A percentile compares a stretch with the other conserved stretches of the same genome.
Evolutionary conservation across 2,329 filamentous ascomycete species (phyloP).

Genomic region (Bisporella sp.): DNA sequence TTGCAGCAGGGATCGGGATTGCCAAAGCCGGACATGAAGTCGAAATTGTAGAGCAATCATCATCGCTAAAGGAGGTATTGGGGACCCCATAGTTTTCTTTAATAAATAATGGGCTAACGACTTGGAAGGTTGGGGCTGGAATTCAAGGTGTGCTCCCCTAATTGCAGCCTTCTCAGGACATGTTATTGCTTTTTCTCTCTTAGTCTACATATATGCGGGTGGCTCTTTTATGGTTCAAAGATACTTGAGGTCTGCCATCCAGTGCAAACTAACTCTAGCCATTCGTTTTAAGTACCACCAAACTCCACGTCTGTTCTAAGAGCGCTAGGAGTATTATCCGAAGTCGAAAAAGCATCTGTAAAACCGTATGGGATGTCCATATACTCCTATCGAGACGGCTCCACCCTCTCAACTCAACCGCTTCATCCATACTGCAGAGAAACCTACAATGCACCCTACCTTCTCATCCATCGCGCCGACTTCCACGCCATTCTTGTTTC

Average conservation of each 20-base stretch:
- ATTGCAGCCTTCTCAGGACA: no score
- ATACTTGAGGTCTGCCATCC: no score
- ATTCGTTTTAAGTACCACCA: slow-evolving; percentile 2
- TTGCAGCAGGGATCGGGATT: slow-evolving; percentile 26
- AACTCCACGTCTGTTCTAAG: slow-evolving; percentile 4
- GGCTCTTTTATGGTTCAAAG: no score
- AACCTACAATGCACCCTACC: slow-evolving; percentile 7
- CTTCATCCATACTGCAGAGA: not conserved
- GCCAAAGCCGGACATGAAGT: slow-evolving; percentile 23
- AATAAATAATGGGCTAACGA: no score
- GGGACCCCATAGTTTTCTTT: slow-evolving; percentile 6
- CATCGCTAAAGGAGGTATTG: slow-evolving; percentile 28
- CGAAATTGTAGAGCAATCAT: slow-evolving; percentile 30
- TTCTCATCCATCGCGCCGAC: slow-evolving; percentile 8
- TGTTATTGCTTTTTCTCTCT: no score
- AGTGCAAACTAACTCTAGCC: no score
- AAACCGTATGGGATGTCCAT: slow-evolving; percentile 25
- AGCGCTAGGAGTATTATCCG: not conserved
- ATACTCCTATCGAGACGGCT: slow-evolving; percentile 26
- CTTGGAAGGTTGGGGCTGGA: slow-evolving; percentile 6
- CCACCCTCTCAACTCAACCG: slow-evolving; percentile 8
- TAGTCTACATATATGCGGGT: no score
- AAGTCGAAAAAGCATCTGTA: slow-evolving; percentile 12
- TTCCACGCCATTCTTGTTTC: slow-evolving; percentile 7
- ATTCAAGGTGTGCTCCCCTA: not conserved